phyloP scores from a whole-genome alignment of 192 early-diverging fungal genomes.

The Spizellomyces punctatus region DNA sequence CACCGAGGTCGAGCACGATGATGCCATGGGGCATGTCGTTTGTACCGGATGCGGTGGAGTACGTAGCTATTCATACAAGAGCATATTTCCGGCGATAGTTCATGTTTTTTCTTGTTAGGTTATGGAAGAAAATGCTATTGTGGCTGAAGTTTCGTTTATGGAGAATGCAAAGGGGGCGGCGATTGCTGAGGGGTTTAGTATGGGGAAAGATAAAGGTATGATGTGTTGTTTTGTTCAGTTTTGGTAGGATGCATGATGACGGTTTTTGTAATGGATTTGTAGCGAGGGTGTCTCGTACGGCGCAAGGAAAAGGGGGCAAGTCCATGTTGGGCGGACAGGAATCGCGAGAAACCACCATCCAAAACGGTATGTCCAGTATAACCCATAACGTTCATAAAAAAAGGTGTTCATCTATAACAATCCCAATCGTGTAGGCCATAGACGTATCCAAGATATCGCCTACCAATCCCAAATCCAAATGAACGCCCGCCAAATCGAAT shows the following conservation, averaged over 20 bases:
- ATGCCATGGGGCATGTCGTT: constrained; percentile 71
- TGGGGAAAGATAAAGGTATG: constrained; percentile 33
- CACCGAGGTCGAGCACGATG: constrained; percentile 66
- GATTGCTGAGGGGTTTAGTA: constrained; percentile 52
- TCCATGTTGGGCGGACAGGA: constrained; percentile 29
- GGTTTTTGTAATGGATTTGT: constrained; percentile 14
- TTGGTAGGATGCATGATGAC: background rate
- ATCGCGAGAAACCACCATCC: constrained; percentile 47
- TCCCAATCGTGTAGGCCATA: constrained; percentile 54
- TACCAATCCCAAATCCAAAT: constrained; percentile 64
- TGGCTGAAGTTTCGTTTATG: constrained; percentile 87
- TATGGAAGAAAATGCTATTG: constrained; percentile 89
- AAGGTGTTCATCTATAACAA: no score
- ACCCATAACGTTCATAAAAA: background rate
- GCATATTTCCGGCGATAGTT: background rate
- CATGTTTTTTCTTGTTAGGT: constrained; percentile 55
- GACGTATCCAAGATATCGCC: constrained; percentile 73
- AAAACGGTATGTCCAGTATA: constrained; percentile 36
- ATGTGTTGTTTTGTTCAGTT: background rate
- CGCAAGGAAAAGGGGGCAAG: background rate
- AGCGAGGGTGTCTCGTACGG: constrained; percentile 2
- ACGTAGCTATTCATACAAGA: constrained; percentile 12
- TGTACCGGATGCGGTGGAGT: constrained; percentile 65
- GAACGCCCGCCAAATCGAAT: constrained; percentile 73
- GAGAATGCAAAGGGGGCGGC: constrained; percentile 87